Percentiles rank a stretch among this genome's conserved stretches.
Conservation (phyloP, 768 basidiomycete genomes). For the Clitopilus passeckerianus region DNA sequence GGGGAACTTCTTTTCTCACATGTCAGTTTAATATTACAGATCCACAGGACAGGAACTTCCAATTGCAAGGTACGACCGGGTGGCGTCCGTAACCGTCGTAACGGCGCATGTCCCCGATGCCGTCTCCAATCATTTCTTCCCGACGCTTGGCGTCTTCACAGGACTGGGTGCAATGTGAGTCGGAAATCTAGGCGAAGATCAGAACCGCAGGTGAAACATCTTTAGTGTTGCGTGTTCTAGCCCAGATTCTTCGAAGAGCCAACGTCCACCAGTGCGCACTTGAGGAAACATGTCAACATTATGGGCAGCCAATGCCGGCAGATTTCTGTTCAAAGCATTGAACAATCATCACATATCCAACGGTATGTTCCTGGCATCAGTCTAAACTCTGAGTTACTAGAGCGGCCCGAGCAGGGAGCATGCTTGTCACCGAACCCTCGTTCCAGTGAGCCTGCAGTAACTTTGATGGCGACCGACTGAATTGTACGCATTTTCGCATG, state of each 20-base stretch:
- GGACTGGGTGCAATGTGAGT: background rate
- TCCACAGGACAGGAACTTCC: background rate
- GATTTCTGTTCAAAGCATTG: background rate
- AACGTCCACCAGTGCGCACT: no score
- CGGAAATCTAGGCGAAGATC: background rate
- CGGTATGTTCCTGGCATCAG: background rate
- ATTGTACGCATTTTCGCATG: background rate
- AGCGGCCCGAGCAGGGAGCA: background rate
- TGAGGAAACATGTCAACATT: background rate
- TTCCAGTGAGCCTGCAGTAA: background rate
- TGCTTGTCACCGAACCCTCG: background rate
- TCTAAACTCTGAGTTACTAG: background rate
- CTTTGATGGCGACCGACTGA: background rate
- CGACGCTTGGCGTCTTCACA: background rate
- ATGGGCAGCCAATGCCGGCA: background rate
- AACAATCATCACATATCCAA: background rate
- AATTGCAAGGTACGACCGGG: background rate
- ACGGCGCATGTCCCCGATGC: background rate
- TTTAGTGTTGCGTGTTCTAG: no score
- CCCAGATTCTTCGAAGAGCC: no score
- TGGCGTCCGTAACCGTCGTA: background rate
- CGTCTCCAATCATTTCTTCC: background rate
- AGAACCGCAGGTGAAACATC: background rate
- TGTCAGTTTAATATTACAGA: background rate
- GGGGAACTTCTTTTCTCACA: background rate